A percentile compares a stretch with the other conserved stretches of the same genome.
Conservation (phyloP, 2,329 filamentous ascomycete species). For the Claviceps sorghi region DNA sequence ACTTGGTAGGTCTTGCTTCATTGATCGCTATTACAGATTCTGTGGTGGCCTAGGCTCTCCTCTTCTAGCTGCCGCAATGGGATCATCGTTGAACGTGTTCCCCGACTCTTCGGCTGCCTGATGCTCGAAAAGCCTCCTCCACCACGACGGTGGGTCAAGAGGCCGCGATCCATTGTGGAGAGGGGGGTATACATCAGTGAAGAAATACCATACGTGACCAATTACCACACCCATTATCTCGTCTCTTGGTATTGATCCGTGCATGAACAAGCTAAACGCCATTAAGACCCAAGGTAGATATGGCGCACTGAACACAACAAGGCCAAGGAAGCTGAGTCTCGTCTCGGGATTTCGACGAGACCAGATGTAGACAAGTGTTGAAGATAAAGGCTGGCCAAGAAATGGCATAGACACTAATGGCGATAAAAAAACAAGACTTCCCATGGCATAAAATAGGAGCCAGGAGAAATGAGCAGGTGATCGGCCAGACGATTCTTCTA, state of each 20-base stretch:
- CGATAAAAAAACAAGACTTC: conserved; percentile 64
- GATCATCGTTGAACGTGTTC: conserved; percentile 45
- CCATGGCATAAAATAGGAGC: conserved; percentile 75
- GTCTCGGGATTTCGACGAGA: conserved; percentile 88
- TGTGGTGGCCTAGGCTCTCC: conserved; percentile 10
- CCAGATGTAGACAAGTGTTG: conserved; percentile 96
- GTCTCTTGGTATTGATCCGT: conserved; percentile 81
- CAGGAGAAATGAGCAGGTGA: conserved; percentile 91
- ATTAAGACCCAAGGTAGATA: conserved; percentile 95
- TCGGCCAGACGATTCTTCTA: conserved; percentile 86
- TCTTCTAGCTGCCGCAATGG: conserved; percentile 39
- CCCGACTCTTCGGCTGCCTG: conserved; percentile 31
- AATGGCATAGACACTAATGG: conserved; percentile 86
- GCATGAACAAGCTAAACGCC: conserved; percentile 80
- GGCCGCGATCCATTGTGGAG: conserved; percentile 74
- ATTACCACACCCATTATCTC: conserved; percentile 92
- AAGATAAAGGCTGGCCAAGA: conserved; percentile 82
- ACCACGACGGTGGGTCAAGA: conserved; percentile 79
- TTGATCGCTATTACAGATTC: neutral
- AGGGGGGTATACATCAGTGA: conserved; percentile 88
- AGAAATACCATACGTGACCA: conserved; percentile 96
- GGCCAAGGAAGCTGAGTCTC: conserved; percentile 70
- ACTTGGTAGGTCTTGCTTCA: neutral
- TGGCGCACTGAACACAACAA: conserved; percentile 83
- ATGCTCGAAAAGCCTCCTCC: conserved; percentile 71